phyloP scores from a whole-genome alignment of 2,329 filamentous ascomycete species.

The Phialophora chinensis region DNA sequence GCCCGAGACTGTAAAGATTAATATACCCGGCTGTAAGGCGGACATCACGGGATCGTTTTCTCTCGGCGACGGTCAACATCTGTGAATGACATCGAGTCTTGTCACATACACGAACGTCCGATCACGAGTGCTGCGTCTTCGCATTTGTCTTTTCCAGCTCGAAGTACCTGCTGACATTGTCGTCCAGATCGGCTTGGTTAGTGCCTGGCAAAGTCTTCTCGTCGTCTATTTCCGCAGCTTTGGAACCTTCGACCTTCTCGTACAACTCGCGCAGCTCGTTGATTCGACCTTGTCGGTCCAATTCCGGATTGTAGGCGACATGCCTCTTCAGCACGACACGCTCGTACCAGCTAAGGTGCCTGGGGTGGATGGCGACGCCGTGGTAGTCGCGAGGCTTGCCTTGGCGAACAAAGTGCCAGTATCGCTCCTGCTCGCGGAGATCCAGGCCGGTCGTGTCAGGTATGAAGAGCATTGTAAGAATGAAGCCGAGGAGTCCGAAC shows the following conservation, averaged over 20 bases:
- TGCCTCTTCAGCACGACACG: neutral
- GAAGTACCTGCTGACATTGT: conserved; percentile 24
- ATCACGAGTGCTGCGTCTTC: neutral
- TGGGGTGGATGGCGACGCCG: neutral
- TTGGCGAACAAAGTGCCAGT: conserved; percentile 13
- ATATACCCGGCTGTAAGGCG: neutral
- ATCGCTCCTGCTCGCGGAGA: conserved; percentile 21
- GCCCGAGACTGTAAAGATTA: neutral
- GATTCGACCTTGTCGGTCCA: neutral
- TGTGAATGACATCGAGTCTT: neutral
- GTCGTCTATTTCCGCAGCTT: conserved; percentile 15
- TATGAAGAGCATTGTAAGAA: conserved; percentile 82
- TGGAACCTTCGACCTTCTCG: neutral
- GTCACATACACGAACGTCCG: neutral
- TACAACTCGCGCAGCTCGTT: neutral
- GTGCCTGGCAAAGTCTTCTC: conserved; percentile 16
- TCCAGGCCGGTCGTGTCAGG: conserved; percentile 70
- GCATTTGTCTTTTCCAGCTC: conserved; percentile 14
- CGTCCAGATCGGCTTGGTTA: conserved; percentile 12
- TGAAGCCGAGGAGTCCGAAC: conserved; percentile 87
- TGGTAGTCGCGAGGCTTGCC: conserved; percentile 4
- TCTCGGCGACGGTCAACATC: neutral
- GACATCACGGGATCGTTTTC: neutral
- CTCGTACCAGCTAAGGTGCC: neutral
- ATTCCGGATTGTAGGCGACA: neutral